A percentile compares a stretch with the other conserved stretches of the same genome.
These are phyloP conservation scores for Prunus mira DNA, from an alignment of 306 rosid species.

Conservation along the genomic window DNA sequence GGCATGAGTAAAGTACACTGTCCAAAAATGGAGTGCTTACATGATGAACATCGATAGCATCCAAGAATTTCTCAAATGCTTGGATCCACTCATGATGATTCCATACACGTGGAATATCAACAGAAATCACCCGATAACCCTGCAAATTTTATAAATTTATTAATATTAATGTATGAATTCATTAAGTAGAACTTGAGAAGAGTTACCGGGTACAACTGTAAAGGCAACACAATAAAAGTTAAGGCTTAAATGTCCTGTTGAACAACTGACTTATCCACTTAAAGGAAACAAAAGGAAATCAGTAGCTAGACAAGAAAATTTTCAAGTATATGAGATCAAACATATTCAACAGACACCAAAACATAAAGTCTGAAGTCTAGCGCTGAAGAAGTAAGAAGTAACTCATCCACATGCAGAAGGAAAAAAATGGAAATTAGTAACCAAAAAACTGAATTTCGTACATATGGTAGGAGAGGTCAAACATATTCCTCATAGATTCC, in stretches of 20 bases:
- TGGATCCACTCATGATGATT: conserved; percentile 90
- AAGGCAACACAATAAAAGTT: not conserved
- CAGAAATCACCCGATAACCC: conserved; percentile 96
- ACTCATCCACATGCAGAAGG: not conserved
- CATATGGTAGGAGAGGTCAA: not conserved
- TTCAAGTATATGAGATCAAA: not conserved
- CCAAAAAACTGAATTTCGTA: not conserved
- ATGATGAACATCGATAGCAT: conserved; percentile 96
- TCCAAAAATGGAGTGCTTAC: conserved; percentile 42
- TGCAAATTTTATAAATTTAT: conserved; percentile 26
- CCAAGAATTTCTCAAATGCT: conserved; percentile 96
- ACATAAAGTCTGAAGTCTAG: not conserved
- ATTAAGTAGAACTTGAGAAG: not conserved
- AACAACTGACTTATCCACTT: not conserved
- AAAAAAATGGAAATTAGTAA: not conserved
- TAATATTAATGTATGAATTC: not conserved
- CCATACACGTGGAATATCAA: conserved; percentile 96
- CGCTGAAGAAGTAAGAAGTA: too few species aligned
- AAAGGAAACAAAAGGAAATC: not conserved
- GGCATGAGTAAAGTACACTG: not conserved
- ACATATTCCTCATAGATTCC: not conserved
- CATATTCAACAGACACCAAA: not conserved
- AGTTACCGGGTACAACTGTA: not conserved
- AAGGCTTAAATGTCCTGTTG: not conserved
- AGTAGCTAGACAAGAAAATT: not conserved